Conservation (phyloP, 2,329 filamentous ascomycete genomes). For the Fusarium tuaranense region DNA sequence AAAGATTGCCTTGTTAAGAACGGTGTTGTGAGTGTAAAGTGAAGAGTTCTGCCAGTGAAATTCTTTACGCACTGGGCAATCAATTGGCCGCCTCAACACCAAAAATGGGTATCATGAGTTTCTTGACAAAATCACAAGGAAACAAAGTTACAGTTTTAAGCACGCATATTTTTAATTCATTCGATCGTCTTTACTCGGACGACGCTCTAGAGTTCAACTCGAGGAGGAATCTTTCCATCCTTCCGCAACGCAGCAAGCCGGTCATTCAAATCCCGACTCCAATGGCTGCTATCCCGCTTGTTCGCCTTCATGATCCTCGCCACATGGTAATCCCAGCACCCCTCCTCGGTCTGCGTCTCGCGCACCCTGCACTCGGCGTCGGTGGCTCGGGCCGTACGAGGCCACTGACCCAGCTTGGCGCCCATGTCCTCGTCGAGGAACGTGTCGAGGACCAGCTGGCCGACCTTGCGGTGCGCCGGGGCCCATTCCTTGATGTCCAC, state of each 20-base stretch:
- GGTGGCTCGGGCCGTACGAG: slow-evolving; percentile 50
- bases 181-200: background rate
- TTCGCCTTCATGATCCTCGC: slow-evolving; percentile 53
- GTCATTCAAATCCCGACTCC: slow-evolving; percentile 58
- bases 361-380: slow-evolving; percentile 52
- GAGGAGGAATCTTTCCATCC: slow-evolving; percentile 39
- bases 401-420: slow-evolving; percentile 68
- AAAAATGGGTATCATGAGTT: background rate
- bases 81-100: slow-evolving; percentile 9
- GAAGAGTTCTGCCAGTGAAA: slow-evolving; percentile 13
- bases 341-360: slow-evolving; percentile 54
- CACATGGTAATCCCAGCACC: slow-evolving; percentile 70
- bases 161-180: background rate
- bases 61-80: slow-evolving; percentile 28
- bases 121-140: background rate
- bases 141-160: background rate
- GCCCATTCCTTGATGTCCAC: slow-evolving; percentile 62
- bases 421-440: slow-evolving; percentile 76
- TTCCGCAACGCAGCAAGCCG: slow-evolving; percentile 51
- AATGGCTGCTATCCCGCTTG: slow-evolving; percentile 53
- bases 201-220: slow-evolving; percentile 49
- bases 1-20: background rate
- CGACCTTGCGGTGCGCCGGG: slow-evolving; percentile 64
- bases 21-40: slow-evolving; percentile 7
- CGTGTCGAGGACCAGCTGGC: slow-evolving; percentile 70